These are phyloP conservation scores for Exophiala aquamarina DNA, from an alignment of 2,329 filamentous ascomycete species.

Conservation along the genomic window DNA sequence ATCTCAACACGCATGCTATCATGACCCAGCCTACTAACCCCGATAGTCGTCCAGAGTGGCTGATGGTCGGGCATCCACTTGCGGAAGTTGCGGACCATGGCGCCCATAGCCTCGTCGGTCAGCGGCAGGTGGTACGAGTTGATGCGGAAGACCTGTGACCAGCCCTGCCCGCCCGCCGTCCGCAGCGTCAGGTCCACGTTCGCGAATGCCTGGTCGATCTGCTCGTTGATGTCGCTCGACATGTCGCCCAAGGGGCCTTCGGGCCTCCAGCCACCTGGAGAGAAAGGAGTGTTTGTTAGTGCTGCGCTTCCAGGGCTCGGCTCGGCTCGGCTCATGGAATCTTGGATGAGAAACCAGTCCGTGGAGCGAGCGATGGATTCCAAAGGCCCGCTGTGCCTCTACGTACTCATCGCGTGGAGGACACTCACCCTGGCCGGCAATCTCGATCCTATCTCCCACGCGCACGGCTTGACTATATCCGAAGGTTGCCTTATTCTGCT, in stretches of 20 bases:
- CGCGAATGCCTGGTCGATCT: conserved; percentile 55
- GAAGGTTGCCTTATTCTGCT: conserved; percentile 52
- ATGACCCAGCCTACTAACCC: conserved; percentile 48
- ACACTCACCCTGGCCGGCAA: conserved; percentile 46
- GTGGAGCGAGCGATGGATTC: too few species aligned
- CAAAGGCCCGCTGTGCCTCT: too few species aligned
- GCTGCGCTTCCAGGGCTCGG: too few species aligned
- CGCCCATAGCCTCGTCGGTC: conserved; percentile 40
- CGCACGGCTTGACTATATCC: conserved; percentile 51
- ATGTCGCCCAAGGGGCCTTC: conserved; percentile 19
- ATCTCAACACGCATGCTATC: conserved; percentile 60
- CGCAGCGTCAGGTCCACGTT: conserved; percentile 57
- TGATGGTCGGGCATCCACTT: conserved; percentile 54
- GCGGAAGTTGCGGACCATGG: conserved; percentile 49
- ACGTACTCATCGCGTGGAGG: neutral
- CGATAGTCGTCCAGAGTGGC: conserved; percentile 57
- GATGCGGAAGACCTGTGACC: conserved; percentile 55
- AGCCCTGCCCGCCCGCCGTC: conserved; percentile 56
- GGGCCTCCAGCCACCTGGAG: conserved; percentile 38
- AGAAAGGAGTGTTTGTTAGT: neutral
- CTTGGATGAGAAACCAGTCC: too few species aligned
- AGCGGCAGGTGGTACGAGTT: conserved; percentile 48
- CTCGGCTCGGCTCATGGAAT: too few species aligned
- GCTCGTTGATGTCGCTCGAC: conserved; percentile 40
- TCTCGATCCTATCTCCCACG: conserved; percentile 49